A percentile compares a stretch with the other conserved stretches of the same genome.
phyloP scores from a whole-genome alignment of 345 rosid species.

The Salix caprea region DNA sequence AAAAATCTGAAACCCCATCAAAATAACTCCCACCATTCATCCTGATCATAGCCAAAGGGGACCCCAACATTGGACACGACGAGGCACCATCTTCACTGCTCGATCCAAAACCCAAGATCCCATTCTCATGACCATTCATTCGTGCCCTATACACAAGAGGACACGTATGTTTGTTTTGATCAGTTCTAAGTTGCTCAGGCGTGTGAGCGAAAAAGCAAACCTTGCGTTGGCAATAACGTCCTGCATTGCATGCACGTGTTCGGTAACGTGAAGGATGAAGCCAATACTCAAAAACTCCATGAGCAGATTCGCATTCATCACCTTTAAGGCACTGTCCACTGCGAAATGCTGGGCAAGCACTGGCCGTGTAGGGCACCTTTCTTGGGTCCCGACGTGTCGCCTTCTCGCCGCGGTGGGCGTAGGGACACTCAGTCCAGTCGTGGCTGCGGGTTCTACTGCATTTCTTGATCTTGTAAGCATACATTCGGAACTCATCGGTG shows the following conservation, averaged over 20 bases:
- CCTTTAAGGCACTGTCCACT: conserved; percentile 18
- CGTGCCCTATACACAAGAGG: conserved; percentile 18
- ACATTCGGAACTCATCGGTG: conserved; percentile 33
- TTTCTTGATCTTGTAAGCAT: conserved; percentile 22
- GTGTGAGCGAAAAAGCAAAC: conserved; percentile 31
- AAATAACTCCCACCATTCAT: conserved; percentile 1
- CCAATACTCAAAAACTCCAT: conserved; percentile 34
- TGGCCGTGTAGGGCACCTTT: conserved; percentile 9
- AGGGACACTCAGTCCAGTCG: conserved; percentile 34
- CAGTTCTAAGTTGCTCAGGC: conserved; percentile 17
- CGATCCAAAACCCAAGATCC: conserved; percentile 6
- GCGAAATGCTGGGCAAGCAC: conserved; percentile 24
- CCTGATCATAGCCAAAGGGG: background rate
- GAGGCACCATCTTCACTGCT: background rate
- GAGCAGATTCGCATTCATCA: conserved; percentile 24
- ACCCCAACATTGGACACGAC: background rate
- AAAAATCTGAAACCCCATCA: conserved; percentile 11
- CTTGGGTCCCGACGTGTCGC: conserved; percentile 27
- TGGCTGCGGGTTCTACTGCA: conserved; percentile 25
- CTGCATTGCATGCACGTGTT: conserved; percentile 28
- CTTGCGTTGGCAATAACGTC: conserved; percentile 23
- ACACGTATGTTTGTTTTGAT: conserved; percentile 17
- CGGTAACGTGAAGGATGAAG: conserved; percentile 29
- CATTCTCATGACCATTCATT: conserved; percentile 4
- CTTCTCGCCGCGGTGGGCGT: conserved; percentile 30